Evolutionary conservation across 306 rosid species (phyloP), one percentile per base, ranked within the genome.

Genomic region (Carpinus fangiana): DNA sequence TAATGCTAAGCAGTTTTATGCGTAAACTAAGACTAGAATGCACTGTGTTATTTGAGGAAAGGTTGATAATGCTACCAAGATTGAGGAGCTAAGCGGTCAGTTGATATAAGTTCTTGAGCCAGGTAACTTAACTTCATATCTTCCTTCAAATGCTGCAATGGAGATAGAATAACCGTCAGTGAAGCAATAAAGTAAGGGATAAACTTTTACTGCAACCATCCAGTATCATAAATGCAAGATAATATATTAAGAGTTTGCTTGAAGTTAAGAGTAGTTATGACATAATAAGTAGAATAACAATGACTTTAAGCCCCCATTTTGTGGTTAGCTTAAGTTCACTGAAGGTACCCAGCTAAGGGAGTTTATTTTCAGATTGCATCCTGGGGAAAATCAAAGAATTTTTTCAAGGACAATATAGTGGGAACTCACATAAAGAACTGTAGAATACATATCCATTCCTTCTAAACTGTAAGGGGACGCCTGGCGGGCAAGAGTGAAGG

Each of bases 51-150:
- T 46, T 31, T 6, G 73, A 77, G 17, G 48, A 69, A 81, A 38
- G 20, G 21, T 38, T 53, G 26, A 70, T n/a, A 53, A 84, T 70
- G 89, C 61, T 93, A 96, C 99, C 99, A 96, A 46, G 99, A 85
- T 80, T 96, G 99, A 75, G 98, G 96, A 82, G 99, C 90, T 78
- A 93, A 83, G 84, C 99, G 98, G 81, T 96, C 99, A 56, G 93
- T 93, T 76, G 93, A 85, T 85, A 91, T 73, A 69, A 96, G 85
- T 85, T 93, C 98, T 88, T 91, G 98, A 66, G 98, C 98, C 78
- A 93, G 85, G 88, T 93, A 96, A 85, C 99, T 93, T 59, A 91
- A 84, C 86, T 90, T 96, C 99, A 96, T 96, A 80, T 96, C 99
- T 84, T 96, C 99, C 91, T 93, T 91, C 81, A 96, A 82, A 90